Conservation (phyloP, 495 filamentous ascomycete species). For the Aspergillus sclerotioniger region DNA sequence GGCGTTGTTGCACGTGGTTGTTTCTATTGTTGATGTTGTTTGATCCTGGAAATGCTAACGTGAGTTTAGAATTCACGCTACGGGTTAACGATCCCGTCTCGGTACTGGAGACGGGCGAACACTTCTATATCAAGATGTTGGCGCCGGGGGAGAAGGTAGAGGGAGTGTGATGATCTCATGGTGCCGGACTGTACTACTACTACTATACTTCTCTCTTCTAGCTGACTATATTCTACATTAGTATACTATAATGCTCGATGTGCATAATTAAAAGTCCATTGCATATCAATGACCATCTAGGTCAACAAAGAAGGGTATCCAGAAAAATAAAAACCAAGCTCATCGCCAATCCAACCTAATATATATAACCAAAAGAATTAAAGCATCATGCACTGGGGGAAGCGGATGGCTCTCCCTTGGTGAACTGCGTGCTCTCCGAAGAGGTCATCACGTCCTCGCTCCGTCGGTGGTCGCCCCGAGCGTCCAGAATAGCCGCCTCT, state of each 20-base stretch:
- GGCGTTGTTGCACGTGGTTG: too few relatives aligned
- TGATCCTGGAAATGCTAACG: constrained; percentile 1
- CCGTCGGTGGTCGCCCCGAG: constrained; percentile 15
- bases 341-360: not conserved
- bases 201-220: not conserved
- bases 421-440: constrained; percentile 6
- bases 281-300: not conserved
- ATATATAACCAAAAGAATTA: not conserved
- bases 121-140: constrained; percentile 58
- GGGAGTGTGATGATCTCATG: constrained; percentile 28
- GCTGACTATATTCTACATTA: not conserved
- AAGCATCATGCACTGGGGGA: too few relatives aligned
- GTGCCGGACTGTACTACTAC: not conserved
- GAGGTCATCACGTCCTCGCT: not conserved
- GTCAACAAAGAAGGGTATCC: constrained; percentile 3
- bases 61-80: constrained; percentile 38
- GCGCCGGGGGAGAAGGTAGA: constrained; percentile 39
- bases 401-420: not conserved
- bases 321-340: not conserved
- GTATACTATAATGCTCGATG: too few relatives aligned
- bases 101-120: constrained; percentile 60
- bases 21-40: not conserved
- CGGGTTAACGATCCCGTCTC: constrained; percentile 59
- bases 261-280: too few relatives aligned
- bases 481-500: constrained; percentile 33